Conservation (phyloP, 768 basidiomycete species). For the Termitomyces sp. region DNA sequence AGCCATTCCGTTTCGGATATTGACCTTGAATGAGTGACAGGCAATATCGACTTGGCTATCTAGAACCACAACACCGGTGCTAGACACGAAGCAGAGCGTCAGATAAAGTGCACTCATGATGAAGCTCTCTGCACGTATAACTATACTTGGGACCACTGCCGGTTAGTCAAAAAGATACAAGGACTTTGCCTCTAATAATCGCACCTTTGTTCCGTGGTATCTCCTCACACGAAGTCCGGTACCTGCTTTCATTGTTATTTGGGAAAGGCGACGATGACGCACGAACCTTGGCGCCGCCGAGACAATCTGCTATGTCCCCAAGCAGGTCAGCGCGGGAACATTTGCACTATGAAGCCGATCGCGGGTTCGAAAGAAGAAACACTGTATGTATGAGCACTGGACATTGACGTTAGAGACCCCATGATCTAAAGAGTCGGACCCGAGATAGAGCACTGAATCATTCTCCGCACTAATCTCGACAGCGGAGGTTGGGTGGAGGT, state of each 20-base stretch:
- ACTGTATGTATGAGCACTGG: not conserved
- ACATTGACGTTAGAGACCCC: not conserved
- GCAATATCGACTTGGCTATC: no score
- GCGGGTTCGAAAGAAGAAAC: not conserved
- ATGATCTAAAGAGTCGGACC: not conserved
- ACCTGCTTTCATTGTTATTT: not conserved
- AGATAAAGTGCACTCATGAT: not conserved
- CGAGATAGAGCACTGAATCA: not conserved
- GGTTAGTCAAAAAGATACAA: not conserved
- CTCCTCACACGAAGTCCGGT: not conserved
- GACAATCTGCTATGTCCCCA: not conserved
- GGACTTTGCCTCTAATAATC: not conserved
- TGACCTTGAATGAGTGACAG: not conserved
- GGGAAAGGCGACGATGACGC: conserved; percentile 1
- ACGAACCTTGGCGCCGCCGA: not conserved
- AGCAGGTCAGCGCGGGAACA: not conserved
- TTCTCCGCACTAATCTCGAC: not conserved
- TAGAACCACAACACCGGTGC: not conserved
- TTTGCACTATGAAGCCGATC: not conserved
- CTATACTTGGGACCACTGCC: not conserved
- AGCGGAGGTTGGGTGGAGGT: not conserved
- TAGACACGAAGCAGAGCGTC: not conserved
- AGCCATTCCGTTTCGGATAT: not conserved
- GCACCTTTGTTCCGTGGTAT: not conserved
- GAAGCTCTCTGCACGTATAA: not conserved